Conservation (phyloP, 208 protist species). For the Leishmania turanica region DNA sequence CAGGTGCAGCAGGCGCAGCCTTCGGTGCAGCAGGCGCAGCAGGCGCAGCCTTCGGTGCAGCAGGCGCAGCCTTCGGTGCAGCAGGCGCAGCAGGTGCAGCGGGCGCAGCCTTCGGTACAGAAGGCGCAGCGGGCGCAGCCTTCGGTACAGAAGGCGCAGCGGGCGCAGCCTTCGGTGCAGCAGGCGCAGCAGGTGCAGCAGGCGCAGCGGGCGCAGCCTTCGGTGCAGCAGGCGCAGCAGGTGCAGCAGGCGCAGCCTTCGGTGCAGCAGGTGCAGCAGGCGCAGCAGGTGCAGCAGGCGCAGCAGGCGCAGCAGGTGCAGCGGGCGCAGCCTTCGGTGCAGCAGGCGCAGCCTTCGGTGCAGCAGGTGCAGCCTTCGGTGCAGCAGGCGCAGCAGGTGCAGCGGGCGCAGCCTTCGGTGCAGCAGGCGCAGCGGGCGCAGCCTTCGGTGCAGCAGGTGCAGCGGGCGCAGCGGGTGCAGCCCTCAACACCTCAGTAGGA, state of each 20-base stretch:
- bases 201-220: not conserved
- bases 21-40: not conserved
- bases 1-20: constrained; percentile 4
- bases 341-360: not conserved
- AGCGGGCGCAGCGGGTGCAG: constrained; percentile 8
- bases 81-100: not conserved
- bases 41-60: not conserved
- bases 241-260: not conserved
- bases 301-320: not conserved
- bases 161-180: not conserved
- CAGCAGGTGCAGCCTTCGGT: constrained; percentile 4
- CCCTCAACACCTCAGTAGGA: not conserved
- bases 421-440: not conserved
- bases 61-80: not conserved
- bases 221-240: not conserved
- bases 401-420: not conserved
- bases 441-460: not conserved
- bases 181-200: constrained; percentile 3
- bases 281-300: not conserved
- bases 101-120: not conserved
- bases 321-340: not conserved
- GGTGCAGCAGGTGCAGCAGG: not conserved
- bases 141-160: not conserved
- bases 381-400: constrained; percentile 19
- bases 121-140: not conserved